Evolutionary conservation across 2,329 filamentous ascomycete species (phyloP).

Genomic region (Apiospora phragmitis): DNA sequence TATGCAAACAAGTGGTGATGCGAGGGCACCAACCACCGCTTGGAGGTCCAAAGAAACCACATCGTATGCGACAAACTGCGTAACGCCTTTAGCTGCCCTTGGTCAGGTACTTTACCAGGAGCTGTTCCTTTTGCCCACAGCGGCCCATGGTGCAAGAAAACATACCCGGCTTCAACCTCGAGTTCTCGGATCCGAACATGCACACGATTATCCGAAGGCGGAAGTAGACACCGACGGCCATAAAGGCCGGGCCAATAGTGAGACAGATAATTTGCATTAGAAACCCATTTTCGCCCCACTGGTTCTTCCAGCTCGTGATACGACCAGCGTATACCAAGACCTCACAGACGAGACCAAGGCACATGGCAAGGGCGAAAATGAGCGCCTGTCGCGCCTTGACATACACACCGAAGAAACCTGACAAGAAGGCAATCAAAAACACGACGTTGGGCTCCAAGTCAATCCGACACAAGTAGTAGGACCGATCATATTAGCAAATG

Average conservation of each 20-base stretch:
- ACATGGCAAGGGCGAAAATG: constrained; percentile 54
- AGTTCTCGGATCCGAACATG: constrained; percentile 49
- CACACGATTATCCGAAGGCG: constrained; percentile 53
- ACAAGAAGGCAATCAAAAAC: constrained; percentile 53
- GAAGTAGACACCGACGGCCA: constrained; percentile 65
- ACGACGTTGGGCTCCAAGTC: constrained; percentile 52
- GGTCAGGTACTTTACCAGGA: not conserved
- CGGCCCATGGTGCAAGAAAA: constrained; percentile 50
- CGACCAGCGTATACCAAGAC: constrained; percentile 61
- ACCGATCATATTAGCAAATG: constrained; percentile 21
- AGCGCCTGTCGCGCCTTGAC: constrained; percentile 46
- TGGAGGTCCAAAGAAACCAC: constrained; percentile 62
- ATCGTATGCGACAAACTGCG: constrained; percentile 63
- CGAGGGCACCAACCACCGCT: constrained; percentile 58
- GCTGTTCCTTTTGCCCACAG: not conserved
- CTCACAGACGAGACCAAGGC: constrained; percentile 54
- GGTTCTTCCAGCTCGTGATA: constrained; percentile 54
- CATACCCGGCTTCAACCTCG: constrained; percentile 44
- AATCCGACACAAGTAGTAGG: constrained; percentile 55
- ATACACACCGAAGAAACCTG: constrained; percentile 40
- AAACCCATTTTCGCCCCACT: constrained; percentile 49
- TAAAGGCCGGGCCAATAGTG: constrained; percentile 65
- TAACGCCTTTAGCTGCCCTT: not conserved
- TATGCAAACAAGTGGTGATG: constrained; percentile 42
- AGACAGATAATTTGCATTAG: constrained; percentile 61